phyloP scores from a whole-genome alignment of 1,139 yeast genomes.

The Diutina mesorugosa region DNA sequence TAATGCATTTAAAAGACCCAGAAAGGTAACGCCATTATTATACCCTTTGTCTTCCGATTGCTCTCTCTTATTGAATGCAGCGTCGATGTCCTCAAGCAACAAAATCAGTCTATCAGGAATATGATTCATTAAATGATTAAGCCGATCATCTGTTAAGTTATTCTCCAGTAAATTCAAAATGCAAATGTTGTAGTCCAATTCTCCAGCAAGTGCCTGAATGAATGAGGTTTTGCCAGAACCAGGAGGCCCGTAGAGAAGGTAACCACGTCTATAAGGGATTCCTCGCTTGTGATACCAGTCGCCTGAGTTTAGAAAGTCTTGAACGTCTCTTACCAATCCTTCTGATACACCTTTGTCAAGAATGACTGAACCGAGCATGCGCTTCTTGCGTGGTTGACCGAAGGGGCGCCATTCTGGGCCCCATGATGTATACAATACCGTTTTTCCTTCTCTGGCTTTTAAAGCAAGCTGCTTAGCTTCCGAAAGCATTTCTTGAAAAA shows the following conservation, averaged over 20 bases:
- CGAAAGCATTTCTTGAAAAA: slow-evolving; percentile 58
- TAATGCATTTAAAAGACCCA: slow-evolving; percentile 83
- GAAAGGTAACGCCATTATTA: slow-evolving; percentile 81
- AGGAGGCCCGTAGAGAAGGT: slow-evolving; percentile 91
- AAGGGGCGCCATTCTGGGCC: slow-evolving; percentile 99
- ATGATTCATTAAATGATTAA: slow-evolving; percentile 92
- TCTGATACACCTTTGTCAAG: slow-evolving; percentile 67
- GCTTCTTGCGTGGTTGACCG: slow-evolving; percentile 88
- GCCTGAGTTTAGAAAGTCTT: slow-evolving; percentile 68
- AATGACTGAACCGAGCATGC: slow-evolving; percentile 76
- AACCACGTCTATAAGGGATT: slow-evolving; percentile 93
- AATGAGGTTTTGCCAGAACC: slow-evolving; percentile 96
- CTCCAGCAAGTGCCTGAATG: slow-evolving; percentile 95
- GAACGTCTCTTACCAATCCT: slow-evolving; percentile 53
- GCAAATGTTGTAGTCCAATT: slow-evolving; percentile 89
- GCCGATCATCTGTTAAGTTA: slow-evolving; percentile 84
- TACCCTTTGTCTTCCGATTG: slow-evolving; percentile 70
- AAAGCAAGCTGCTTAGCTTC: slow-evolving; percentile 84
- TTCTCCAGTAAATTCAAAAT: slow-evolving; percentile 82
- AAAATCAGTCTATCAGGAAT: slow-evolving; percentile 83
- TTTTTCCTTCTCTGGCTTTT: slow-evolving; percentile 80
- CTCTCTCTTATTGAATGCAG: slow-evolving; percentile 79
- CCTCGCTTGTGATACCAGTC: slow-evolving; percentile 94
- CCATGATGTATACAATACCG: slow-evolving; percentile 88
- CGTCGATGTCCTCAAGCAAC: slow-evolving; percentile 85